phyloP scores from a whole-genome alignment of 345 rosid species.

The Kandelia obovata region DNA sequence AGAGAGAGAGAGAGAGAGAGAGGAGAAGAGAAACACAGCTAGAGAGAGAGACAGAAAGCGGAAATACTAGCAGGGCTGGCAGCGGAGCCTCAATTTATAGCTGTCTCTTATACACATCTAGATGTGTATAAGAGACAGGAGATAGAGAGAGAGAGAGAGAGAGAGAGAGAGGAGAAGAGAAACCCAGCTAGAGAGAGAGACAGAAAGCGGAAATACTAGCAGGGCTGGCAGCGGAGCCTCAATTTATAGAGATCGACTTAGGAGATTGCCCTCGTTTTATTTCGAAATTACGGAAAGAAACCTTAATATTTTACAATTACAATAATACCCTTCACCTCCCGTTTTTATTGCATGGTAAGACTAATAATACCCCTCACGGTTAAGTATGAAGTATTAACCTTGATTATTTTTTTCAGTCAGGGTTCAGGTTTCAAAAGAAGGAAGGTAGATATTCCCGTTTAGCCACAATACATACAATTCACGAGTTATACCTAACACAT shows the following conservation, averaged over 20 bases:
- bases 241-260: conserved; percentile 1
- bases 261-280: neutral
- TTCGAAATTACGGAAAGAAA: neutral
- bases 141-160: neutral
- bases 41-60: neutral
- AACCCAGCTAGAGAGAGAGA: neutral
- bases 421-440: neutral
- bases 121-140: too few relatives aligned
- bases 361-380: too few relatives aligned
- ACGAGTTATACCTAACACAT: neutral
- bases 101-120: too few relatives aligned
- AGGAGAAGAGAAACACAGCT: neutral
- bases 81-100: conserved; percentile 6
- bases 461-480: neutral
- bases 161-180: neutral
- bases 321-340: neutral
- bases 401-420: neutral
- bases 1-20: neutral
- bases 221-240: too few relatives aligned
- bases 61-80: neutral
- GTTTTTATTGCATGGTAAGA: too few relatives aligned
- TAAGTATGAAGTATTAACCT: neutral
- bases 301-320: neutral
- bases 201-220: neutral
- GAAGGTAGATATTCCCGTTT: neutral